Evolutionary conservation across 352 stramenopile species (phyloP), one percentile per base, ranked within the genome.

Genomic region (Halophytophthora polymorphica): DNA sequence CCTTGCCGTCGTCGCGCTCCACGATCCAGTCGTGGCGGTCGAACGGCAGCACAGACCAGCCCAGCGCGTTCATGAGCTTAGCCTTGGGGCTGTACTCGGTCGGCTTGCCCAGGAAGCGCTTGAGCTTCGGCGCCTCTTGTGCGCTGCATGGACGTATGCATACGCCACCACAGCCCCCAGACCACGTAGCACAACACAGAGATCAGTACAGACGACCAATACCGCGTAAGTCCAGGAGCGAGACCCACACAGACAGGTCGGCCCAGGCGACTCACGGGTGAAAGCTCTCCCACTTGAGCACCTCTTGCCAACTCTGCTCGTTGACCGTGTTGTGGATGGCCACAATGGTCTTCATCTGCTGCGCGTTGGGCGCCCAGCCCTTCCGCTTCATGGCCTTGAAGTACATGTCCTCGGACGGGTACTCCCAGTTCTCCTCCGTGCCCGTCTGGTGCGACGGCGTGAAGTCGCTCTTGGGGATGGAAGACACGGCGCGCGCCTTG

Each of bases 1-100:
- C 83, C 44, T 88, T 85, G 45, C 89, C 89, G 25, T 31, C 25
- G 39, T 86, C 77, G 46, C 94, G 78, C 43, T 98, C 81, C 14
- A 99, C 85, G 23, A 98, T 89, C 97, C 97, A 99, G 78, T 99
- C 97, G 72, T 99, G 97, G 29, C 97, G 84, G 72, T 99, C 96
- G 64, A 98, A 99, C 6, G 97, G 97, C 54, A 74, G 87, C 77
- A 93, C 98, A 47, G 56, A 94, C 81, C 77, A 91, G n/a, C 81
- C 81, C 36, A 91, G 46, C 28, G 76, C 65, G 59, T 96, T 93
- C 71, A 90, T 79, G 13, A 98, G 66, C 53, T 85, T 96, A 22
- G 96, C 95, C 71, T 98, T 98, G 40, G 96, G 96, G 48, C 86
- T 95, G 46, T 90, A 90, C 64, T 98, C 95, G 5, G 87, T 94